A percentile compares a stretch with the other conserved stretches of the same genome.
Conservation (phyloP, 2,329 filamentous ascomycete species). For the Sclerotinia subarctica region DNA sequence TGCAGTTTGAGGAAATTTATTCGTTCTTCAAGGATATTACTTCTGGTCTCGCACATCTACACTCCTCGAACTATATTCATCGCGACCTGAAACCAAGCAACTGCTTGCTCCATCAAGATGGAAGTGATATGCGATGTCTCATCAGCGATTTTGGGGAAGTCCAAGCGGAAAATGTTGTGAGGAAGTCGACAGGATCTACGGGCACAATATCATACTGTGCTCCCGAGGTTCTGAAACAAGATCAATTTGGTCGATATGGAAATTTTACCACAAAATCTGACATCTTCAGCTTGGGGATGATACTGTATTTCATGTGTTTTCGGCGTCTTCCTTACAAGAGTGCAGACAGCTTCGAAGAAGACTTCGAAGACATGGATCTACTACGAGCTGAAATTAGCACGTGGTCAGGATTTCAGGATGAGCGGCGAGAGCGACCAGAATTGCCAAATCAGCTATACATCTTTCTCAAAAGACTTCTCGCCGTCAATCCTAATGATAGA, state of each 20-base stretch:
- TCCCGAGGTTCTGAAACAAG: conserved; percentile 79
- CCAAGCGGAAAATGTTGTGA: conserved; percentile 73
- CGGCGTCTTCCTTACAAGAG: conserved; percentile 79
- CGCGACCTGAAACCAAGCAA: conserved; percentile 95
- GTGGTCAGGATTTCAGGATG: conserved; percentile 85
- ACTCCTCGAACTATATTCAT: conserved; percentile 90
- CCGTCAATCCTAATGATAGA: conserved; percentile 70
- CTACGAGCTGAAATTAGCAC: conserved; percentile 80
- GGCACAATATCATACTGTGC: conserved; percentile 98
- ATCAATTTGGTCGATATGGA: conserved; percentile 67
- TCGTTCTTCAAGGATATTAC: conserved; percentile 96
- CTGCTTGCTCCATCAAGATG: conserved; percentile 77
- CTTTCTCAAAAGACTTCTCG: conserved; percentile 76
- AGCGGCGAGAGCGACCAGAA: conserved; percentile 71
- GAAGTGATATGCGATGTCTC: conserved; percentile 69
- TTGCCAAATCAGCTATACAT: conserved; percentile 83
- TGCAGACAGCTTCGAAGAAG: conserved; percentile 82
- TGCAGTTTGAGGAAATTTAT: conserved; percentile 89
- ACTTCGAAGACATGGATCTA: conserved; percentile 84
- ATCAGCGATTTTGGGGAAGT: conserved; percentile 99
- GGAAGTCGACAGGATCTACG: conserved; percentile 89
- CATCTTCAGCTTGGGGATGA: conserved; percentile 98
- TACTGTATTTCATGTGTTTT: conserved; percentile 97
- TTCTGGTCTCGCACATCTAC: conserved; percentile 84
- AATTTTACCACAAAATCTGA: conserved; percentile 98